Base-by-base conservation (phyloP, 2,329 filamentous ascomycete species). In the Neonectria magnoliae region DNA sequence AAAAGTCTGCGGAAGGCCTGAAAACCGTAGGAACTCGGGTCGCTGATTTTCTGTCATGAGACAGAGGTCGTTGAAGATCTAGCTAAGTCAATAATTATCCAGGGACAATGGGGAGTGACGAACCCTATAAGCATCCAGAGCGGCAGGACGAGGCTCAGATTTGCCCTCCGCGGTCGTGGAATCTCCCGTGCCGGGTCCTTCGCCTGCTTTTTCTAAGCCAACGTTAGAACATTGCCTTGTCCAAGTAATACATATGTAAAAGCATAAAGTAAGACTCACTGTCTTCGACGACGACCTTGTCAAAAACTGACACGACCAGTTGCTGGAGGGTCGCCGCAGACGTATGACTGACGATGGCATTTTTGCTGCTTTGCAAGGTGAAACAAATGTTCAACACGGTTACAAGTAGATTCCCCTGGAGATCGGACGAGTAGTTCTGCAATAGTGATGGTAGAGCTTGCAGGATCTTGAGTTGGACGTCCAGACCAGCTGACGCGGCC, bases 301-400 rank as follows among this genome's bases (percentile, higher is more conserved):
- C 96, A 79, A 98, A 98, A 0, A 97, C 92, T 1, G 93, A 91
- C 33, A 96, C 93, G 8, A 98, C 90, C 14, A 99, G 87, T 78
- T 98, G 96, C 79, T 98, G 95, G 58, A 99, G 83, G 2, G 96
- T 98, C n/a, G 96, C 96, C 27, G 95, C 93, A 10, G 96, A 96
- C 1, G 97, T 98, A 73, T 97, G 97, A 76, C 95, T 97, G 71
- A 99, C 94, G 56, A 97, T 94, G 27, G 91, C 89, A 81, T 94
- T 97, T 81, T 98, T 98, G 79, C 92, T 96, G 61, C 89, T 91
- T 79, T 98, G 94, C 53, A 99, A 81, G 55, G 93, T 91, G 65
- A 96, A 96, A 80, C 96, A 98, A 76, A 97, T 93, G 76, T 97
- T 94, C 69, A 99, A 81, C 0, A 93, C 89, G 10, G 89, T 93